Conservation (phyloP, 805 yeast genomes). For the Metschnikowia proteae region DNA sequence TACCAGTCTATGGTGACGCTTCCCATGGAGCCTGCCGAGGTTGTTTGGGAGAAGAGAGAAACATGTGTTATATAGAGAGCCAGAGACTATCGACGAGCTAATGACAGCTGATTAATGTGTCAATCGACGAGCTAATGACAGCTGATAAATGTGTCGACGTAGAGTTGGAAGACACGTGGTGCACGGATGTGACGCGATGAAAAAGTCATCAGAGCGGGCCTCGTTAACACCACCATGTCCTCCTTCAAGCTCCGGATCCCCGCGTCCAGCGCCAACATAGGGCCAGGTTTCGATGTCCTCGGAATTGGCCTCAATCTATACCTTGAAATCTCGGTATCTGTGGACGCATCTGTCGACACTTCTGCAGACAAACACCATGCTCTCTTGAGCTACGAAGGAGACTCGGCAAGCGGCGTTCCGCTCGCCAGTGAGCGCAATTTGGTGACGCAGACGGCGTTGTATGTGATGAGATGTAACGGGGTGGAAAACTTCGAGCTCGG, state of each 20-base stretch:
- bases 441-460: slow-evolving; percentile 89
- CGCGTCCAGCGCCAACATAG: slow-evolving; percentile 96
- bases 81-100: neutral
- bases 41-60: slow-evolving; percentile 66
- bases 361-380: slow-evolving; percentile 65
- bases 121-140: too few species aligned
- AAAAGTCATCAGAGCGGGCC: neutral
- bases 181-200: slow-evolving; percentile 1
- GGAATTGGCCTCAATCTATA: slow-evolving; percentile 84
- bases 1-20: slow-evolving; percentile 90
- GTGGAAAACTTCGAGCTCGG: slow-evolving; percentile 77
- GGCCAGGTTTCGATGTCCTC: slow-evolving; percentile 96
- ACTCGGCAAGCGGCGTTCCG: slow-evolving; percentile 81
- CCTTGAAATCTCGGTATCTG: slow-evolving; percentile 63
- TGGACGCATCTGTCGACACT: slow-evolving; percentile 51
- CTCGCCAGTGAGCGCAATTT: slow-evolving; percentile 72
- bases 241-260: slow-evolving; percentile 73
- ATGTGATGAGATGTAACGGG: slow-evolving; percentile 81
- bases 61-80: slow-evolving; percentile 26
- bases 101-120: too few species aligned
- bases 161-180: neutral
- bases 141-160: too few species aligned
- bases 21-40: slow-evolving; percentile 73
- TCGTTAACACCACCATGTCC: slow-evolving; percentile 36
- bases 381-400: slow-evolving; percentile 65